Conservation (phyloP, 768 basidiomycete species). For the Lyophyllum semitale region DNA sequence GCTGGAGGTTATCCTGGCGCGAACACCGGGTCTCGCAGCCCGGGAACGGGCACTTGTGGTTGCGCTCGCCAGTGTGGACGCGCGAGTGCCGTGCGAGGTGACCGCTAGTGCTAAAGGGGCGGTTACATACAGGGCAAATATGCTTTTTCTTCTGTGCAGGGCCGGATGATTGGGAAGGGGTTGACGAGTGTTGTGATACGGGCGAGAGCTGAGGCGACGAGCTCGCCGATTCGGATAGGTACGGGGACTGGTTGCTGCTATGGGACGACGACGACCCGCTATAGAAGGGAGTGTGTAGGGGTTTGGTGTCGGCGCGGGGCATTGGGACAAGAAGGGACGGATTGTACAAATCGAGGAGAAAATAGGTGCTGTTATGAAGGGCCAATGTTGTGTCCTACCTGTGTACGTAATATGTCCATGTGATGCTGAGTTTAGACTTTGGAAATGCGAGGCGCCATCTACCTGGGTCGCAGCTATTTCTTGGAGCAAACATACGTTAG, state of each 20-base stretch:
- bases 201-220: slow-evolving; percentile 30
- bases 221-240: slow-evolving; percentile 22
- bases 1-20: slow-evolving; percentile 83
- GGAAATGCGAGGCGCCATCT: slow-evolving; percentile 15
- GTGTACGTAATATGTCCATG: slow-evolving; percentile 34
- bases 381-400: slow-evolving; percentile 30
- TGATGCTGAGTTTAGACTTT: slow-evolving; percentile 32
- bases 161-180: slow-evolving; percentile 17
- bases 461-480: slow-evolving; percentile 21
- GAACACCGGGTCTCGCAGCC: slow-evolving; percentile 92
- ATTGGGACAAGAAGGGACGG: slow-evolving; percentile 26
- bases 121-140: slow-evolving; percentile 70
- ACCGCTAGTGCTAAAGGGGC: slow-evolving; percentile 85
- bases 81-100: slow-evolving; percentile 88
- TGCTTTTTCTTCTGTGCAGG: slow-evolving; percentile 49
- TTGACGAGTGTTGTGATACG: slow-evolving; percentile 23
- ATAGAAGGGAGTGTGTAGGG: slow-evolving; percentile 26
- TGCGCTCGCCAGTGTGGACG: slow-evolving; percentile 89
- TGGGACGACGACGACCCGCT: slow-evolving; percentile 24
- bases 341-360: slow-evolving; percentile 9
- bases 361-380: slow-evolving; percentile 29
- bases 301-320: slow-evolving; percentile 40
- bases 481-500: slow-evolving; percentile 3
- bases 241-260: slow-evolving; percentile 20
- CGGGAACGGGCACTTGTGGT: slow-evolving; percentile 94